Percentiles rank a stretch among this genome's conserved stretches.
These are phyloP conservation scores for Ailanthus altissimus DNA, from an alignment of 345 rosid species.

Conservation along the genomic window DNA sequence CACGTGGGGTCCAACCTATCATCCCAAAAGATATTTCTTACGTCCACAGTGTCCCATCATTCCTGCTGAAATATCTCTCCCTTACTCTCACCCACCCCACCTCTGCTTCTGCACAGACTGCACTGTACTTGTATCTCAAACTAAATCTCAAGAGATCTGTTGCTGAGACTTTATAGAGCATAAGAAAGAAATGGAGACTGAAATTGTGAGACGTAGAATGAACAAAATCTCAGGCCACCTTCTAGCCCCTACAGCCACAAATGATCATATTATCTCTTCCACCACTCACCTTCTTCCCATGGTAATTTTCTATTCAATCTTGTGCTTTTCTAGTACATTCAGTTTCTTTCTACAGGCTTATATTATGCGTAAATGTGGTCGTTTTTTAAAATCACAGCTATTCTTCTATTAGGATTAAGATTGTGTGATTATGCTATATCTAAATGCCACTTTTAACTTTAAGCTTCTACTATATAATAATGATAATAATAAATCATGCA, in stretches of 20 bases:
- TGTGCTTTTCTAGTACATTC: not conserved
- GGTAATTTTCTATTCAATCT: conserved; percentile 38
- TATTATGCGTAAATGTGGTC: too few relatives aligned
- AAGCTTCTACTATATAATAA: too few relatives aligned
- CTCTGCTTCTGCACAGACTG: too few relatives aligned
- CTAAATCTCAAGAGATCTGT: not conserved
- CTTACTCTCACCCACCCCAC: not conserved
- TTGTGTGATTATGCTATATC: too few relatives aligned
- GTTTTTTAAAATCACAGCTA: too few relatives aligned
- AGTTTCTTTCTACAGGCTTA: not conserved
- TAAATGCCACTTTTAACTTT: too few relatives aligned
- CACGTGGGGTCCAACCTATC: not conserved
- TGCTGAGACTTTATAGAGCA: not conserved
- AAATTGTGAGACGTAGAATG: conserved; percentile 61
- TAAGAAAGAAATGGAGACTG: conserved; percentile 53
- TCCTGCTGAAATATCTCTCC: not conserved
- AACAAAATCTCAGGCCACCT: conserved; percentile 65
- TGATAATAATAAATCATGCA: too few relatives aligned
- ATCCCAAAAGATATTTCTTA: not conserved
- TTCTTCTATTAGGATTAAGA: too few relatives aligned
- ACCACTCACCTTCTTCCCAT: conserved; percentile 56
- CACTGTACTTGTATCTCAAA: not conserved
- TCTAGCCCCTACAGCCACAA: conserved; percentile 26
- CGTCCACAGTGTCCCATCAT: conserved; percentile 10
- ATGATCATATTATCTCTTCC: conserved; percentile 38